Conservation (phyloP, 768 basidiomycete species). For the Mycena filopes region DNA sequence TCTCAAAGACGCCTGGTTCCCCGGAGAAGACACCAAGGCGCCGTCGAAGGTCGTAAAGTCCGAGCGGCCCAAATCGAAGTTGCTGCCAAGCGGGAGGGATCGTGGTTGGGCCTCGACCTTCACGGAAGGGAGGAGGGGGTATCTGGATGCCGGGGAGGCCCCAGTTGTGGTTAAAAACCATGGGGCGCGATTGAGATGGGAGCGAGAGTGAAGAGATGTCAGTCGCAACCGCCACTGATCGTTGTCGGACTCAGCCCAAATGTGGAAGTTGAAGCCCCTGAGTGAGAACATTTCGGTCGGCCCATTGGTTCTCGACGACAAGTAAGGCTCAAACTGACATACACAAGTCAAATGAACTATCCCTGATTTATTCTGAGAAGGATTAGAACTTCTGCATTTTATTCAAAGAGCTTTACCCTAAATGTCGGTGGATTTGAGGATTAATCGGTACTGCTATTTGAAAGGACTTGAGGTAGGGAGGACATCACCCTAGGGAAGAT, state of each 20-base stretch:
- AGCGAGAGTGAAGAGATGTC: neutral
- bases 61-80: slow-evolving; percentile 11
- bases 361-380: too few relatives aligned
- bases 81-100: neutral
- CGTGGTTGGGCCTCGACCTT: neutral
- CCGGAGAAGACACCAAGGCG: neutral
- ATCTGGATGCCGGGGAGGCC: neutral
- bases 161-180: neutral
- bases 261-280: neutral
- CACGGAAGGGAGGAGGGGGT: neutral
- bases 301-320: too few relatives aligned
- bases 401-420: too few relatives aligned
- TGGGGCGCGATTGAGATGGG: neutral
- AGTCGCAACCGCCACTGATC: neutral
- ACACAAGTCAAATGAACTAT: too few relatives aligned
- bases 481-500: too few relatives aligned
- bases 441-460: too few relatives aligned
- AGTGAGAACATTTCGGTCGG: too few relatives aligned
- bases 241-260: neutral
- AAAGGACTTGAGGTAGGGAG: too few relatives aligned
- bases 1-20: neutral
- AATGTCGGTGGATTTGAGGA: too few relatives aligned
- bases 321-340: too few relatives aligned
- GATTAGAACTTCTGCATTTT: too few relatives aligned
- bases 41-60: slow-evolving; percentile 13